phyloP scores from a whole-genome alignment of 1,284 basidiomycete genomes.

The Ganoderma lucidum region DNA sequence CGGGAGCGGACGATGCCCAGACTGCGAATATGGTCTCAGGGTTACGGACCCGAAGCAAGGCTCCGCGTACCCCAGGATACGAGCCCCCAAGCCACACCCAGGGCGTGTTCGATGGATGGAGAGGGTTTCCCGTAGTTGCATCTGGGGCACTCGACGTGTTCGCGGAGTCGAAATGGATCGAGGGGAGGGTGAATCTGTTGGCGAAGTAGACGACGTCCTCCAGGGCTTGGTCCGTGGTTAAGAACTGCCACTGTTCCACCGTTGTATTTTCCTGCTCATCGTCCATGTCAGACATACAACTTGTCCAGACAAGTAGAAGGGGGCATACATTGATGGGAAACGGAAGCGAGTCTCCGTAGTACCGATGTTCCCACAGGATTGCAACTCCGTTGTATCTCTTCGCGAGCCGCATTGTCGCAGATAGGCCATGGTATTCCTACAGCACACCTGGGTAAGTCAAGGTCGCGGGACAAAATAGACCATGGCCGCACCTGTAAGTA shows the following conservation, averaged over 20 bases:
- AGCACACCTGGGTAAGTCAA: neutral
- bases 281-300: neutral
- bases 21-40: constrained; percentile 54
- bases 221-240: constrained; percentile 64
- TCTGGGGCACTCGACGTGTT: constrained; percentile 29
- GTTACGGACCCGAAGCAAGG: constrained; percentile 53
- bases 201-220: constrained; percentile 68
- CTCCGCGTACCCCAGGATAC: constrained; percentile 53
- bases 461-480: neutral
- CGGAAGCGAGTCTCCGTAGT: constrained; percentile 62
- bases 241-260: constrained; percentile 60
- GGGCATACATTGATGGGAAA: constrained; percentile 54
- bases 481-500: constrained; percentile 47
- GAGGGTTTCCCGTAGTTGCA: constrained; percentile 26
- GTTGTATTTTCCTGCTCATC: constrained; percentile 52
- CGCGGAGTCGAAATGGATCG: neutral
- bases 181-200: constrained; percentile 46
- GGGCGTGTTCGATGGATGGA: constrained; percentile 53
- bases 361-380: constrained; percentile 66
- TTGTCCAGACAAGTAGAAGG: neutral
- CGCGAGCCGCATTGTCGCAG: constrained; percentile 56
- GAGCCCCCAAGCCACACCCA: constrained; percentile 60
- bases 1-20: constrained; percentile 60
- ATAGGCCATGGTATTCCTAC: constrained; percentile 58
- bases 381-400: constrained; percentile 55